These are phyloP conservation scores for Aspergillus uvarum DNA, from an alignment of 2,329 filamentous ascomycete species.

Conservation along the genomic window DNA sequence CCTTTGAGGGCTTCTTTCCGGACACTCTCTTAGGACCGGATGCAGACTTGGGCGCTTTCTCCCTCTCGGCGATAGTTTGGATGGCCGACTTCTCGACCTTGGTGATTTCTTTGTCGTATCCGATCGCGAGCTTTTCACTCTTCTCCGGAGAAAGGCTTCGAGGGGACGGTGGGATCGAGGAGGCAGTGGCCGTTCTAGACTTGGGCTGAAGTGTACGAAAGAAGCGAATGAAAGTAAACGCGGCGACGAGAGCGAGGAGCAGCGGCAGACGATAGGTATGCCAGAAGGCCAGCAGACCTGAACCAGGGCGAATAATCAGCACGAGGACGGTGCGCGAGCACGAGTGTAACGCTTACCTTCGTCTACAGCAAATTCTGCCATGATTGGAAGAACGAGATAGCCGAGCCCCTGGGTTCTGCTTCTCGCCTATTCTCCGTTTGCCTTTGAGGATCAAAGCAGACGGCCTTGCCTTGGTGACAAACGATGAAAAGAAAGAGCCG, in stretches of 20 bases:
- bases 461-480: neutral
- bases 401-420: neutral
- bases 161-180: conserved; percentile 33
- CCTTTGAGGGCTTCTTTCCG: conserved; percentile 34
- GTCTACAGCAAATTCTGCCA: conserved; percentile 11
- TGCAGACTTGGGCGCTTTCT: conserved; percentile 17
- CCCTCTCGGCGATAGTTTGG: conserved; percentile 1
- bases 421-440: neutral
- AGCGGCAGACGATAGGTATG: conserved; percentile 49
- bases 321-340: neutral
- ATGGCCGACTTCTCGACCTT: conserved; percentile 1
- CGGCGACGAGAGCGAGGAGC: conserved; percentile 40
- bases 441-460: neutral
- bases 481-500: neutral
- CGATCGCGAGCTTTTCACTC: conserved; percentile 11
- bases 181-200: conserved; percentile 30
- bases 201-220: conserved; percentile 26
- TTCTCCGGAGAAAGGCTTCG: conserved; percentile 30
- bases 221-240: conserved; percentile 33
- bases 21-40: conserved; percentile 36
- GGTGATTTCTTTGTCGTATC: neutral
- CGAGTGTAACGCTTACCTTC: conserved; percentile 9
- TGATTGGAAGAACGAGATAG: conserved; percentile 1
- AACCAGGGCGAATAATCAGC: neutral
- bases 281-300: conserved; percentile 47